phyloP scores from a whole-genome alignment of 331 rosid genomes.

The Malus hybrid region DNA sequence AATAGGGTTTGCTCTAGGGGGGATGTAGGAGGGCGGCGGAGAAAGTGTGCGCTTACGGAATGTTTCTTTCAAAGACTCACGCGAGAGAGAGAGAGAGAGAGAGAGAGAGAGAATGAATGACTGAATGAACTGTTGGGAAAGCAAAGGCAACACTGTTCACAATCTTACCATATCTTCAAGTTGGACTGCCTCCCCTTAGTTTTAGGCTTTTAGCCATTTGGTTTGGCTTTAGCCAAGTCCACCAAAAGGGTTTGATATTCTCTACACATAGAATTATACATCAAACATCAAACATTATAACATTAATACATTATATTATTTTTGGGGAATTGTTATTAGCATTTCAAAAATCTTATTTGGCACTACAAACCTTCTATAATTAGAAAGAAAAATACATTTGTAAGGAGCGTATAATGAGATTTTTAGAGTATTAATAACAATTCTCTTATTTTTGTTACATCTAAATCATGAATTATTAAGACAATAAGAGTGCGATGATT shows the following conservation, averaged over 20 bases:
- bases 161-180: slow-evolving; percentile 9
- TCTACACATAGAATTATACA: neutral
- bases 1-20: neutral
- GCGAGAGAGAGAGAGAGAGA: neutral
- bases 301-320: neutral
- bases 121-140: neutral
- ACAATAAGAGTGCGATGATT: neutral
- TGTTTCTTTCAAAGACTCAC: neutral
- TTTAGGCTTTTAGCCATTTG: neutral
- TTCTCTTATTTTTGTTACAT: no score
- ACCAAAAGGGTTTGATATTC: neutral
- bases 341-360: no score
- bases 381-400: no score
- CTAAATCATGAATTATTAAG: neutral
- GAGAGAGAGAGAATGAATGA: neutral
- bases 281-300: no score
- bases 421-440: no score
- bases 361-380: neutral
- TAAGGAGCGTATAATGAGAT: no score
- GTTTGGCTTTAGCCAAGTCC: neutral
- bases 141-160: neutral
- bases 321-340: no score
- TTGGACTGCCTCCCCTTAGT: neutral
- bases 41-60: neutral
- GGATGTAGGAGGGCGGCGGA: neutral